A percentile compares a stretch with the other conserved stretches of the same genome.
Conservation (phyloP, 345 rosid genomes). For the Ricinus communis region DNA sequence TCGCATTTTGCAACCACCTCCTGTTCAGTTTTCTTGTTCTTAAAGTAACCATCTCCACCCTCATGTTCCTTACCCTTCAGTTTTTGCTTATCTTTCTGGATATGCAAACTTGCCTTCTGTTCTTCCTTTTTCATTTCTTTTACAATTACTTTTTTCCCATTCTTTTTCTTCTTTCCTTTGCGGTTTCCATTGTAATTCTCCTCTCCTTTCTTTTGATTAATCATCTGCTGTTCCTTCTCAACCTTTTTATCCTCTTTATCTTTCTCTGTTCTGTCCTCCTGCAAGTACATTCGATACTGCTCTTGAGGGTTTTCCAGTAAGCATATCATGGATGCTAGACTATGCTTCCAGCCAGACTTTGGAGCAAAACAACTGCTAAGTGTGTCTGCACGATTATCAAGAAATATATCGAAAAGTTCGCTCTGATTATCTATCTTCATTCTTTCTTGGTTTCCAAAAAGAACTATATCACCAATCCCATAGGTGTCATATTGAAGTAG, state of each 20-base stretch:
- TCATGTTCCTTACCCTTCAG: too few relatives aligned
- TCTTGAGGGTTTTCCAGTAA: conserved; percentile 6
- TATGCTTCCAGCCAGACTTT: conserved; percentile 2
- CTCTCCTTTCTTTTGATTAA: background rate
- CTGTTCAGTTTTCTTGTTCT: too few relatives aligned
- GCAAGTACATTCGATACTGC: background rate
- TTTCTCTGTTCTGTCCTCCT: background rate
- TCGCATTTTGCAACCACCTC: too few relatives aligned
- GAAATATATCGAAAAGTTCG: conserved; percentile 15
- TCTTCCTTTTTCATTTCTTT: background rate
- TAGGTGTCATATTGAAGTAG: background rate
- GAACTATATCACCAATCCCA: conserved; percentile 14
- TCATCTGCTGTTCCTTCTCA: background rate
- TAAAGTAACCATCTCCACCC: too few relatives aligned
- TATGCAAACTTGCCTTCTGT: background rate
- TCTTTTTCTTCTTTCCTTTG: too few relatives aligned
- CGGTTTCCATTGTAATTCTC: too few relatives aligned
- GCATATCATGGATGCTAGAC: background rate
- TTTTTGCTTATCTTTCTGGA: background rate
- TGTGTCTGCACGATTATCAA: background rate
- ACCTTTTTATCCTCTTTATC: background rate
- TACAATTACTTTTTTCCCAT: too few relatives aligned
- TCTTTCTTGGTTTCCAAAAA: conserved; percentile 7
- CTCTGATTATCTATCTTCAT: conserved; percentile 12
- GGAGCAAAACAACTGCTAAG: background rate